A percentile compares a stretch with the other conserved stretches of the same genome.
Conservation (phyloP, 305 asterid species). For the Solanum hybrid region DNA sequence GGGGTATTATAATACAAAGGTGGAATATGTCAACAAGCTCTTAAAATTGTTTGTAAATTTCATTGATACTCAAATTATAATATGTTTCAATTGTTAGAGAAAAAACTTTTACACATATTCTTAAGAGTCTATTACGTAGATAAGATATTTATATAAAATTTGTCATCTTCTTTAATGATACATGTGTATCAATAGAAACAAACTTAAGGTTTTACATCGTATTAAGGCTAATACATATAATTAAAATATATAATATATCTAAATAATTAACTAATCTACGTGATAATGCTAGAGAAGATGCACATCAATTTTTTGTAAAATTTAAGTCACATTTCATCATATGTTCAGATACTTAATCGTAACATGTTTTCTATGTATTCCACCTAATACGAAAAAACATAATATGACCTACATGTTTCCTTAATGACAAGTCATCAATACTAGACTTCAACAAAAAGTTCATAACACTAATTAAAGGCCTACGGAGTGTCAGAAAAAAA, state of each 20-base stretch:
- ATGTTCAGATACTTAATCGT: not conserved
- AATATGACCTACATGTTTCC: not conserved
- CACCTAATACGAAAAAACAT: not conserved
- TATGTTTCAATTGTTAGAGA: too few relatives aligned
- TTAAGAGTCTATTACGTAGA: not conserved
- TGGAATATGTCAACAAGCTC: not conserved
- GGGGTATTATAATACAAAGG: not conserved
- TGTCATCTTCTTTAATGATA: not conserved
- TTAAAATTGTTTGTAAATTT: not conserved
- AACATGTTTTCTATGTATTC: not conserved
- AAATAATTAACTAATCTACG: not conserved
- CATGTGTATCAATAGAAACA: not conserved
- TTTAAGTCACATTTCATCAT: too few relatives aligned
- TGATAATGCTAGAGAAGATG: not conserved
- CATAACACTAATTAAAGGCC: too few relatives aligned
- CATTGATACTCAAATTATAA: not conserved
- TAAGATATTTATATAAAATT: not conserved
- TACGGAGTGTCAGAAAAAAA: too few relatives aligned
- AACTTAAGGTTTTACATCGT: not conserved
- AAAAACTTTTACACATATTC: not conserved
- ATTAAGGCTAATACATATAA: not conserved
- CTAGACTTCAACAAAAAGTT: too few relatives aligned
- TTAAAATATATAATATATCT: not conserved
- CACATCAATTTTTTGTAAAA: not conserved
- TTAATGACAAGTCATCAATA: not conserved